A percentile compares a stretch with the other conserved stretches of the same genome.
These are phyloP conservation scores for Penicillium pulvis DNA, from an alignment of 495 filamentous ascomycete genomes.

Conservation along the genomic window DNA sequence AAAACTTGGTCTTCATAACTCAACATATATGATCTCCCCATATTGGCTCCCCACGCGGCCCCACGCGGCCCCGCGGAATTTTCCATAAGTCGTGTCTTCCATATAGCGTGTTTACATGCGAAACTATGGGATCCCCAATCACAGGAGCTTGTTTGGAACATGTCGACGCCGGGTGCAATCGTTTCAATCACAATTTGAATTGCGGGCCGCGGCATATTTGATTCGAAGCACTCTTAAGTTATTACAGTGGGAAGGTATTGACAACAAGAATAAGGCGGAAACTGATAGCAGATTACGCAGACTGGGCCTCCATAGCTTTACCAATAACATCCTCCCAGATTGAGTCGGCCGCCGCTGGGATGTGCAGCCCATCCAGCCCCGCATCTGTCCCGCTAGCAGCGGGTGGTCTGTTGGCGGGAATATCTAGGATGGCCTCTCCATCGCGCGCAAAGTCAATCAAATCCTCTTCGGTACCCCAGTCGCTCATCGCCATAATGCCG, in stretches of 20 bases:
- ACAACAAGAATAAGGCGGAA: background rate
- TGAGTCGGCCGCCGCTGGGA: slow-evolving; percentile 25
- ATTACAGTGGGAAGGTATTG: background rate
- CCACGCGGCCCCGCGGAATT: too few species aligned
- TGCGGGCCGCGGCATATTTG: too few species aligned
- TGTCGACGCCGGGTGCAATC: too few species aligned
- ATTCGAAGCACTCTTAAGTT: background rate
- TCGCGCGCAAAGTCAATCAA: slow-evolving; percentile 75
- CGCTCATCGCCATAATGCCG: slow-evolving; percentile 85
- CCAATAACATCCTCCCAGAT: slow-evolving; percentile 45
- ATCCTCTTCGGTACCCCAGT: slow-evolving; percentile 85
- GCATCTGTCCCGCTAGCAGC: slow-evolving; percentile 3
- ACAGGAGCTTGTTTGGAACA: too few species aligned
- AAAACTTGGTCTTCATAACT: too few species aligned
- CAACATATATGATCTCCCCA: too few species aligned
- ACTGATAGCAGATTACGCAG: slow-evolving; percentile 3
- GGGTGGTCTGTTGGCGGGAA: slow-evolving; percentile 19
- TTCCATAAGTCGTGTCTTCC: too few species aligned
- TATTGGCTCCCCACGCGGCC: too few species aligned
- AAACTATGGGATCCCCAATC: too few species aligned
- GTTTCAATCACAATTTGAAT: too few species aligned
- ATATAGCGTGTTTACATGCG: too few species aligned
- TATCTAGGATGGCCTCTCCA: slow-evolving; percentile 56
- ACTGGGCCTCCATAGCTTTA: slow-evolving; percentile 19
- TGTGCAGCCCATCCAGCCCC: slow-evolving; percentile 19